These are phyloP conservation scores for Parafenestella ontariensis DNA, from an alignment of 2,329 filamentous ascomycete species.

Conservation along the genomic window DNA sequence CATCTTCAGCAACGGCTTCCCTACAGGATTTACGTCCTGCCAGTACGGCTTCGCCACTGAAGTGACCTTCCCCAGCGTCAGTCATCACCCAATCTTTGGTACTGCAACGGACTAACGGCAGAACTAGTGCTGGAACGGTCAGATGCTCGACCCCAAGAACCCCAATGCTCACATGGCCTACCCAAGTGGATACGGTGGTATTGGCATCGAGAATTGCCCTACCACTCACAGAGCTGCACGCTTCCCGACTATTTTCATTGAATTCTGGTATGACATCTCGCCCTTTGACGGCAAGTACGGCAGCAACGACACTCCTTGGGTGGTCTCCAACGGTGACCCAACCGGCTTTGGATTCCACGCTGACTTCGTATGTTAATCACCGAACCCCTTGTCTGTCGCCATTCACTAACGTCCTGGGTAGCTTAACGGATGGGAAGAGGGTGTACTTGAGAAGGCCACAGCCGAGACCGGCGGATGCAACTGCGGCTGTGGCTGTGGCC, in stretches of 20 bases:
- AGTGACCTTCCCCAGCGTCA: slow-evolving; percentile 45
- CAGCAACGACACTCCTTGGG: slow-evolving; percentile 40
- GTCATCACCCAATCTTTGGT: too few relatives aligned
- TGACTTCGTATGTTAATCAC: slow-evolving; percentile 36
- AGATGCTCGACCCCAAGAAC: slow-evolving; percentile 40
- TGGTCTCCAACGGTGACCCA: slow-evolving; percentile 47
- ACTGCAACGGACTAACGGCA: too few relatives aligned
- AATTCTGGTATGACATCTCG: slow-evolving; percentile 49
- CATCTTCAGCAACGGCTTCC: slow-evolving; percentile 43
- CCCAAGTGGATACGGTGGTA: slow-evolving; percentile 30
- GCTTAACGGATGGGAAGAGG: slow-evolving; percentile 47
- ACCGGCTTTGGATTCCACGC: slow-evolving; percentile 48
- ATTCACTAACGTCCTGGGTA: not conserved
- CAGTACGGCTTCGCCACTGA: slow-evolving; percentile 44
- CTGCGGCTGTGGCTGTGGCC: slow-evolving; percentile 47
- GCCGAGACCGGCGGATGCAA: slow-evolving; percentile 43
- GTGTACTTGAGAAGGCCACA: slow-evolving; percentile 46
- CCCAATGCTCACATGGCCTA: slow-evolving; percentile 51
- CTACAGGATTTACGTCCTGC: slow-evolving; percentile 48
- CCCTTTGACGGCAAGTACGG: slow-evolving; percentile 44
- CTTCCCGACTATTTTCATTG: slow-evolving; percentile 49
- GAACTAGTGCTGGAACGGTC: slow-evolving; percentile 51
- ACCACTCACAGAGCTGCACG: slow-evolving; percentile 37
- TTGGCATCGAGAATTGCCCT: slow-evolving; percentile 45
- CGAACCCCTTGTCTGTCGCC: not conserved